Base-by-base conservation (phyloP, 257 asterid species). In the Fraxinus quadrangulata region DNA sequence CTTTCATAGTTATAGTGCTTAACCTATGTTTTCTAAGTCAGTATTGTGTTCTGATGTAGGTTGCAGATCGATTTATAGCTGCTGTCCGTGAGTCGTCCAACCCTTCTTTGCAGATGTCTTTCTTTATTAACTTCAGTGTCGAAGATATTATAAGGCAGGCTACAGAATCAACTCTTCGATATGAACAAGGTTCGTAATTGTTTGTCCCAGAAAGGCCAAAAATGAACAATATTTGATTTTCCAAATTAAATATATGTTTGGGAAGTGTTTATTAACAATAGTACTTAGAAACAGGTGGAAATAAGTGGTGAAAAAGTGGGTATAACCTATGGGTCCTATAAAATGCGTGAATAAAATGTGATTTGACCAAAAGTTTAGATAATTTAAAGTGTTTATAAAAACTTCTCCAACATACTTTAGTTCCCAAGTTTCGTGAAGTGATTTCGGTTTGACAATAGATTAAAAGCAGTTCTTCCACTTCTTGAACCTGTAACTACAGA, bases 101-200 rank as follows among this genome's bases (percentile, higher is more conserved):
- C 65, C 76, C 79, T 79, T 31, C 80, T 70, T 76, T 82, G 76
- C 86, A 82, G 63, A 94, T 94, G 98, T 91, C 96, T 13, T 92
- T 92, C 82, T 92, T 92, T 42, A 94, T 92, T 6, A 86, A 85
- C 77, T 81, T 61, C 70, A 42, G 84, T 30, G 87, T 68, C 23
- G 80, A 88, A 21, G 93, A 91, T 77, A 94, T 94, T 77, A 81
- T 91, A 21, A 86, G 39, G 75, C 98, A 94, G 82, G 98, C 98
- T 10, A 72, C 81, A 5, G 89, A 86, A 68, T 94, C 97, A 30
- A 91, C 94, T 72, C 82, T 82, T 49, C 96, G 98, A 4, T 78
- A 92, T 78, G 78, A 88, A 54, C 78, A 79, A 82, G 98, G 98
- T 93, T 75, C 19, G 42, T 40, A 68, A 16, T 63, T 72, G 6